Evolutionary conservation across 345 rosid genomes (phyloP), one percentile per base, ranked within the genome.

Genomic region (Linum usitatissimum): DNA sequence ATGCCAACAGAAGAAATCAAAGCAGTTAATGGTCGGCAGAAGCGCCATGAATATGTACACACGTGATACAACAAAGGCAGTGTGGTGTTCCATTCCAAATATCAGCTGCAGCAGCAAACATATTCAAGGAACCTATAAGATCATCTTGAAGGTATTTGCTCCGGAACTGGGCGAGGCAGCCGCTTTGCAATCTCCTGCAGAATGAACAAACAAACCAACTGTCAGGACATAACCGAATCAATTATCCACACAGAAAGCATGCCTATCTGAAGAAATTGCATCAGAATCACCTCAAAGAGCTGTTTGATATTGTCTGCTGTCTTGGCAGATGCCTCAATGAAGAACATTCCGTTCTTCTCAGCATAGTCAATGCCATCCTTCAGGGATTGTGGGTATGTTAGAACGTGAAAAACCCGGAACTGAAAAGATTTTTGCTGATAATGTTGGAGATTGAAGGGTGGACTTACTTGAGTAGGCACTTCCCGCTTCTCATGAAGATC

Each of bases 321-420:
- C 78, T 92, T 92, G 34, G 98, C 98, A 30, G 98, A 92, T 39
- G 96, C 85, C 86, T 92, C 98, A 4, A 92, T 89, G 65, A 87
- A 92, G 84, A 92, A 92, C 98, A 92, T 92, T 20, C 96, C 85
- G 60, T 92, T 92, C 77, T 86, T 89, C 90, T 92, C 98, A 5
- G 98, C 95, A 70, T 84, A 87, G 65, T 89, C 93, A 53, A 80
- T 76, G 42, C 91, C 98, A 76, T 87, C 95, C 98, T 92, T 80
- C 66, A 69, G 66, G 18, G 57, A 65, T 23, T 3, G 18, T 62
- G 66, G 18, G 67, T 15, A 53, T 21, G 71, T 17, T 1, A 31
- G 51, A 65, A 64, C 49, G 62, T 42, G 28, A n/a, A 23, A 13
- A 34, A 45, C 53, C 45, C 20, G 28, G 3, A 20, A 5, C 48